These are phyloP conservation scores for Gossypium stocksii DNA, from an alignment of 345 rosid species.

Conservation along the genomic window DNA sequence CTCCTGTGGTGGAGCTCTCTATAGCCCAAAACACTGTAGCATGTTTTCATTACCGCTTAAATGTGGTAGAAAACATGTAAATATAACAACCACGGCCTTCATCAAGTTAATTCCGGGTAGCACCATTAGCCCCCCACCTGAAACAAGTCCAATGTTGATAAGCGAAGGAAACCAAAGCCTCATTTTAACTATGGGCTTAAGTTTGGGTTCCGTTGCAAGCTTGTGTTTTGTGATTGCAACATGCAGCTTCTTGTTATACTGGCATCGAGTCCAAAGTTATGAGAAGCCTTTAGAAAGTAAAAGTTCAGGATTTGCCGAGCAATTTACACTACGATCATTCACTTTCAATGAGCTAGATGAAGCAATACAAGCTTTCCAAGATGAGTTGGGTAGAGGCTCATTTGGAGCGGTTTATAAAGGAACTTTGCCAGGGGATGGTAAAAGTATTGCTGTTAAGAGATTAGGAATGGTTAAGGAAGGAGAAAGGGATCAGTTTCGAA, in stretches of 20 bases:
- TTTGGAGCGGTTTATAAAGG: conserved; percentile 32
- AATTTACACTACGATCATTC: conserved; percentile 18
- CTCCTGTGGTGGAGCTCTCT: conserved; percentile 18
- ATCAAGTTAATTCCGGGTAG: not conserved
- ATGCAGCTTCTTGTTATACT: conserved; percentile 8
- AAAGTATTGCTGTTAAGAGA: conserved; percentile 33
- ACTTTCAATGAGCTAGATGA: conserved; percentile 15
- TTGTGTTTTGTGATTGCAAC: not conserved
- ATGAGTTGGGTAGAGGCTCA: conserved; percentile 27
- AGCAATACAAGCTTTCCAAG: conserved; percentile 24
- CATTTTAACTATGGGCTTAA: not conserved
- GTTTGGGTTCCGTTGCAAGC: conserved; percentile 21
- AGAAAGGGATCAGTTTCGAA: conserved; percentile 32
- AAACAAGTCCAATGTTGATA: not conserved
- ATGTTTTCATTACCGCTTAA: not conserved
- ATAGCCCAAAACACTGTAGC: not conserved
- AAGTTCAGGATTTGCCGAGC: not conserved
- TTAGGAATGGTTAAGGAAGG: conserved; percentile 34
- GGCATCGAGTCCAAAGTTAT: not conserved
- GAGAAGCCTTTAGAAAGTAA: not conserved
- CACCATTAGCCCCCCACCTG: not conserved
- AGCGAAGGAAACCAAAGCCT: not conserved
- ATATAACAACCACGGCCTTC: not conserved
- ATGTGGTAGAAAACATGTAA: not conserved
- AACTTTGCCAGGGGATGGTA: not conserved